Base-by-base conservation (phyloP, 148 eudicot species). In the Pouteria glomerata region DNA sequence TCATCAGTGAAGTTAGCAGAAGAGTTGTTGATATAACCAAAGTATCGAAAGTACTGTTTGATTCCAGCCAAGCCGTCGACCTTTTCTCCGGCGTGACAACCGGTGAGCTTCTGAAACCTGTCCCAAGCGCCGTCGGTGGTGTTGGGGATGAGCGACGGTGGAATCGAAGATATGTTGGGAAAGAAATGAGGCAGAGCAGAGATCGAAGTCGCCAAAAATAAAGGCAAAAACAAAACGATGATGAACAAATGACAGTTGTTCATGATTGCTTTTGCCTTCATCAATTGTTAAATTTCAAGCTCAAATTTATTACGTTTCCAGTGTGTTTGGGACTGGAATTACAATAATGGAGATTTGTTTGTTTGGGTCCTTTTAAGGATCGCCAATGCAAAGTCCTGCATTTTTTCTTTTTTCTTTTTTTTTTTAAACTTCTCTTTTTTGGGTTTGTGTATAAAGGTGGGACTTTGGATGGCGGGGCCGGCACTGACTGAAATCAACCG, bases 21-120 rank as follows among this genome's bases (percentile, higher is more conserved):
- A 7, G 74, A 58, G 35, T 6, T 65, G 15, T 76, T 71, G 48
- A 80, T 73, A 58, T 83, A 85, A 8, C 89, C 89, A 75, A 85
- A 85, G 6, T 64, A 23, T 3, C 69, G 69, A 21, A 85, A 78
- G 62, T 85, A 85, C 1, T 78, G 57, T 31, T 85, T 85, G 50
- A 85, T 63, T 3, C 56, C 74, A 1, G 70, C 26, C 53, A 85
- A 12, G 0, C 86, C 86, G 27, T 64, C 26, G 39, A 52, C 3
- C 6, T 51, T 74, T 6, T 76, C 53, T 59, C 89, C 89, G n/a
- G 70, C 6, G 23, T 56, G 84, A 39, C 81, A 83, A 27, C 84
- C 84, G n/a, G 69, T n/a, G 68, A 83, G 50, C 0, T 68, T 73
- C 3, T 63, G 26, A 55, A 80, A 85, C 7, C 23, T 30, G 23